phyloP scores from a whole-genome alignment of 2,329 filamentous ascomycete species.

The Aspergillus latus region DNA sequence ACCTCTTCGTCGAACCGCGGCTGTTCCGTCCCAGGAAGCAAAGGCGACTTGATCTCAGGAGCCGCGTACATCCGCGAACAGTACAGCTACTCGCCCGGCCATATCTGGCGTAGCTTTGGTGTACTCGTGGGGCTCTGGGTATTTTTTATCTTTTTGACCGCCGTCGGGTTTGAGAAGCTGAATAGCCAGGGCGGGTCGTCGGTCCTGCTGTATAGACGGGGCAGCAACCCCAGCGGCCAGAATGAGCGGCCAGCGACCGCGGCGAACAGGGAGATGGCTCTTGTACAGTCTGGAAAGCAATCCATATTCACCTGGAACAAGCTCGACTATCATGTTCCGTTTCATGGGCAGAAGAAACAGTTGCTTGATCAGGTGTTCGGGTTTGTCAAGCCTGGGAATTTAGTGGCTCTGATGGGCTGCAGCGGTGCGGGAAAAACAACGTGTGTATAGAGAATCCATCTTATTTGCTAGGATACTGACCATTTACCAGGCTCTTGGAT shows the following conservation, averaged over 20 bases:
- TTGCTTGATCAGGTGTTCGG: slow-evolving; percentile 56
- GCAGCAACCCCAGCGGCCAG: slow-evolving; percentile 16
- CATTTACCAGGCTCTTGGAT: slow-evolving; percentile 39
- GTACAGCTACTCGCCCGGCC: slow-evolving; percentile 54
- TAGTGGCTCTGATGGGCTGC: slow-evolving; percentile 79
- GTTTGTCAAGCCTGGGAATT: slow-evolving; percentile 70
- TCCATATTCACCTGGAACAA: slow-evolving; percentile 78
- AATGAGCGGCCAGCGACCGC: neutral
- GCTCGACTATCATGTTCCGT: slow-evolving; percentile 66
- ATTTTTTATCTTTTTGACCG: slow-evolving; percentile 72
- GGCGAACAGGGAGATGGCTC: slow-evolving; percentile 2
- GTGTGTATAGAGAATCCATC: slow-evolving; percentile 14
- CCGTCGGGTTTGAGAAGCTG: slow-evolving; percentile 68
- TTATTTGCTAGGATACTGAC: too few species aligned
- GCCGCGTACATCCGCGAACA: slow-evolving; percentile 54
- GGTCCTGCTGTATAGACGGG: slow-evolving; percentile 35
- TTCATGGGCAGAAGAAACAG: slow-evolving; percentile 45
- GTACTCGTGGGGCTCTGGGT: slow-evolving; percentile 73
- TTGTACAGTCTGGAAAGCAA: slow-evolving; percentile 60
- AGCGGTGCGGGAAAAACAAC: slow-evolving; percentile 66
- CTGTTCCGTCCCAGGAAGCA: slow-evolving; percentile 33
- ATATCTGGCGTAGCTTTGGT: slow-evolving; percentile 71
- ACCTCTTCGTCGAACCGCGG: slow-evolving; percentile 27
- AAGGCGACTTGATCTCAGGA: slow-evolving; percentile 46
- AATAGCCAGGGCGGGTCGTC: slow-evolving; percentile 34